Conservation (phyloP, 345 rosid genomes). For the Eucalyptus victrix region DNA sequence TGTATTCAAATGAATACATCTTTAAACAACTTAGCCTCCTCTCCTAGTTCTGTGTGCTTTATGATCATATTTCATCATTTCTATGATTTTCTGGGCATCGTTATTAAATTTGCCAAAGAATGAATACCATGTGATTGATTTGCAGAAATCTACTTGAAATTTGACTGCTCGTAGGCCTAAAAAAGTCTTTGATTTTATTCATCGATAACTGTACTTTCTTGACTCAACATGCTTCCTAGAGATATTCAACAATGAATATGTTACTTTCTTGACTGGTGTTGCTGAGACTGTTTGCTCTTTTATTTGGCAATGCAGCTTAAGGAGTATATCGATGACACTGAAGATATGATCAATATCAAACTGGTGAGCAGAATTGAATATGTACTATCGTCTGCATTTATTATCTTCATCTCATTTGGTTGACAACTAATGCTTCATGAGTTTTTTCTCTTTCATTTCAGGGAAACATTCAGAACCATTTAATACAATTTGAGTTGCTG, state of each 20-base stretch:
- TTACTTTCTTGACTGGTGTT: background rate
- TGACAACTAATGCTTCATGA: background rate
- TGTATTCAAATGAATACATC: background rate
- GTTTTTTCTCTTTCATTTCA: constrained; percentile 3
- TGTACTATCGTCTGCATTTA: background rate
- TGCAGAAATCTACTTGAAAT: background rate
- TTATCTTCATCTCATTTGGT: background rate
- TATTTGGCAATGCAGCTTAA: constrained; percentile 52
- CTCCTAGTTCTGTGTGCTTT: background rate
- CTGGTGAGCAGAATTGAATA: constrained; percentile 30
- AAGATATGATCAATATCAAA: constrained; percentile 91
- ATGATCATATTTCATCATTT: background rate
- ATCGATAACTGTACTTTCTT: background rate
- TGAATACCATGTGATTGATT: background rate
- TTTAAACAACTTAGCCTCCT: background rate
- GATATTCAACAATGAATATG: background rate
- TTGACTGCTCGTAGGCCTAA: background rate
- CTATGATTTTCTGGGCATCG: background rate
- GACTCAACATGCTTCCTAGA: background rate
- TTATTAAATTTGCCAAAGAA: background rate
- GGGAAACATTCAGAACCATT: constrained; percentile 93
- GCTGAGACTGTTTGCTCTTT: background rate
- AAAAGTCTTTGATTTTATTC: background rate
- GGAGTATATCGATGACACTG: constrained; percentile 95
- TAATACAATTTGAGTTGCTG: constrained; percentile 91